phyloP scores from a whole-genome alignment of 2,329 filamentous ascomycete species.

The Plenodomus biglobosus region DNA sequence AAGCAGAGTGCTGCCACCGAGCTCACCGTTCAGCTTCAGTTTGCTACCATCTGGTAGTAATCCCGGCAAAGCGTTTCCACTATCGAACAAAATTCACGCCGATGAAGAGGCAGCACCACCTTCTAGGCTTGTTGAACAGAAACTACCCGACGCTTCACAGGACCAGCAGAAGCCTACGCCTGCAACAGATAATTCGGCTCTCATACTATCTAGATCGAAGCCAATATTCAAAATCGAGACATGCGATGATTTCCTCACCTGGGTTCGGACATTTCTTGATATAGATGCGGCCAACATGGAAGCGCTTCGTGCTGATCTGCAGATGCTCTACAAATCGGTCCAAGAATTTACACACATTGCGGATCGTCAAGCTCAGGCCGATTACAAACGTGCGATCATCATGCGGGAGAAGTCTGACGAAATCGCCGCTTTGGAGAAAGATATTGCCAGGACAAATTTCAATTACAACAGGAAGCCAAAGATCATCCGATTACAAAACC shows the following conservation, averaged over 20 bases:
- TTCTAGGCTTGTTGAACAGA: neutral
- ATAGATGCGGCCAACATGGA: neutral
- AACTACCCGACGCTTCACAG: neutral
- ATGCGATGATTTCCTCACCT: neutral
- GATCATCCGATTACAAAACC: neutral
- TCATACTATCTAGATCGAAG: neutral
- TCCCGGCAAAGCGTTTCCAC: neutral
- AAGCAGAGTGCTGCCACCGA: neutral
- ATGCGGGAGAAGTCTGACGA: neutral
- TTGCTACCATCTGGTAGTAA: neutral
- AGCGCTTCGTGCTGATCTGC: neutral
- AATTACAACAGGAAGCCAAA: neutral
- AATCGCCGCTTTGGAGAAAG: neutral
- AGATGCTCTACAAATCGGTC: neutral
- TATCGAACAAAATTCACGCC: neutral
- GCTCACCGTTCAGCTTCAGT: neutral
- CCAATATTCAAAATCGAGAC: neutral
- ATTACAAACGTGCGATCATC: neutral
- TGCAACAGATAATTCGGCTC: neutral
- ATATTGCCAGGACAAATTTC: neutral
- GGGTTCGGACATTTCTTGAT: neutral
- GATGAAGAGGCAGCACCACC: neutral
- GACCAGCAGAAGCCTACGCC: neutral
- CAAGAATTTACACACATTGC: neutral
- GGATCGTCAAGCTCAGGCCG: neutral